A percentile compares a stretch with the other conserved stretches of the same genome.
phyloP scores from a whole-genome alignment of 371 early-diverging fungal species.

The Mucor plumbeus region DNA sequence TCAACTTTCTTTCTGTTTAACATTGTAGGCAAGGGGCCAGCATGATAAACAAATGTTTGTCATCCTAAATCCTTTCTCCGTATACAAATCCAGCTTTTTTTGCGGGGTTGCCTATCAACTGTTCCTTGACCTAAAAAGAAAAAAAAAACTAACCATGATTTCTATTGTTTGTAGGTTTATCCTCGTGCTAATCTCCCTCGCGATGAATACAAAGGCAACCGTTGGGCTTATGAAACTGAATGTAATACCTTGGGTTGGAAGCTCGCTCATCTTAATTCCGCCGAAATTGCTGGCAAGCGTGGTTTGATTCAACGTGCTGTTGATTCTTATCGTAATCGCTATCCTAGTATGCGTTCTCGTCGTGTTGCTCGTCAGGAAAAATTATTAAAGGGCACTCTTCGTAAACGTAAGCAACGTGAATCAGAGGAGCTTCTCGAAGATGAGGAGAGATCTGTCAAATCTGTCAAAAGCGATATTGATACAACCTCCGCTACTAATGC shows the following conservation, averaged over 20 bases:
- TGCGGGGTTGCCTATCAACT: neutral
- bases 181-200: conserved; percentile 72
- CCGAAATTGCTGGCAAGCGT: conserved; percentile 80
- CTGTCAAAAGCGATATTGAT: conserved; percentile 6
- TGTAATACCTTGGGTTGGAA: conserved; percentile 45
- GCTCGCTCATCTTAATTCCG: conserved; percentile 71
- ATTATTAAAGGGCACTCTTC: conserved; percentile 50
- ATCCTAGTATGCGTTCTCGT: conserved; percentile 78
- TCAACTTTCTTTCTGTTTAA: neutral
- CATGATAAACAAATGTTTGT: conserved; percentile 1
- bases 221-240: conserved; percentile 52
- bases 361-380: conserved; percentile 84
- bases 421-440: conserved; percentile 15
- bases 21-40: neutral
- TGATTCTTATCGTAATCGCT: conserved; percentile 88
- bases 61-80: neutral
- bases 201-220: conserved; percentile 79
- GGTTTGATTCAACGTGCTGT: conserved; percentile 95
- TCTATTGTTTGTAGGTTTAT: conserved; percentile 33
- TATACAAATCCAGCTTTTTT: conserved; percentile 4
- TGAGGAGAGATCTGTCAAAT: conserved; percentile 7
- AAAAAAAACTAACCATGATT: neutral
- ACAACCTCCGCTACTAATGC: neutral
- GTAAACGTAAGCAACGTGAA: conserved; percentile 43
- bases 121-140: neutral